Evolutionary conservation across 1,284 basidiomycete genomes (phyloP).

Genomic region (Apiotrichum laibachii): DNA sequence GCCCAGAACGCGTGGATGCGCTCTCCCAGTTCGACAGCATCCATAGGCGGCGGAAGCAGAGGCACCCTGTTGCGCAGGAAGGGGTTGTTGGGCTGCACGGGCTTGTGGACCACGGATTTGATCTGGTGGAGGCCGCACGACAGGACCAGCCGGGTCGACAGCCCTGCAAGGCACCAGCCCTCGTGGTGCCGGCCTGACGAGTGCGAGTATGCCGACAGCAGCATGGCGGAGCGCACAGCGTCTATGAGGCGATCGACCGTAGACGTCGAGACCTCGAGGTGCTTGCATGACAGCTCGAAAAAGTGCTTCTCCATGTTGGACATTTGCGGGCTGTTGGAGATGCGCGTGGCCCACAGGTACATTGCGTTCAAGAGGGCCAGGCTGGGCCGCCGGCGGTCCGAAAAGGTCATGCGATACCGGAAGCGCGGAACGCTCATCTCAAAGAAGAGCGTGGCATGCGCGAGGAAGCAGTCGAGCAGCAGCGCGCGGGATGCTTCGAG

Average conservation of each 20-base stretch:
- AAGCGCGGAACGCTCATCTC: slow-evolving; percentile 48
- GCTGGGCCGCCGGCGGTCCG: slow-evolving; percentile 39
- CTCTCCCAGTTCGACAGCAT: slow-evolving; percentile 45
- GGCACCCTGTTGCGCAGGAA: slow-evolving; percentile 36
- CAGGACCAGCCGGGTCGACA: slow-evolving; percentile 35
- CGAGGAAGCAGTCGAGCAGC: slow-evolving; percentile 41
- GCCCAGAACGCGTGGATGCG: slow-evolving; percentile 47
- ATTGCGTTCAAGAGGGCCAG: slow-evolving; percentile 45
- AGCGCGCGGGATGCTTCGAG: slow-evolving; percentile 32
- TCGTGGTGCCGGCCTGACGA: slow-evolving; percentile 44
- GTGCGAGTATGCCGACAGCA: slow-evolving; percentile 41
- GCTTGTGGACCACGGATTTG: slow-evolving; percentile 27
- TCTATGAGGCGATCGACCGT: slow-evolving; percentile 44
- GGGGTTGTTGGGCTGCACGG: slow-evolving; percentile 25
- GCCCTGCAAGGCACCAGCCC: slow-evolving; percentile 42
- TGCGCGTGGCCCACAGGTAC: slow-evolving; percentile 48
- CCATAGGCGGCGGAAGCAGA: slow-evolving; percentile 41
- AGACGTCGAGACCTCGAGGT: slow-evolving; percentile 36
- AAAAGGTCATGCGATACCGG: slow-evolving; percentile 40
- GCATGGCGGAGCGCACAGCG: slow-evolving; percentile 39
- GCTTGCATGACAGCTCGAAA: slow-evolving; percentile 34
- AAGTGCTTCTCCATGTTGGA: slow-evolving; percentile 38
- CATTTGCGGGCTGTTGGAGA: slow-evolving; percentile 36
- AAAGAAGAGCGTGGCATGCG: slow-evolving; percentile 41
- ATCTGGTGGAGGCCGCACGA: slow-evolving; percentile 48